Evolutionary conservation across 2,329 filamentous ascomycete species (phyloP), one percentile per base, ranked within the genome.

Genomic region (Eutypa lata): DNA sequence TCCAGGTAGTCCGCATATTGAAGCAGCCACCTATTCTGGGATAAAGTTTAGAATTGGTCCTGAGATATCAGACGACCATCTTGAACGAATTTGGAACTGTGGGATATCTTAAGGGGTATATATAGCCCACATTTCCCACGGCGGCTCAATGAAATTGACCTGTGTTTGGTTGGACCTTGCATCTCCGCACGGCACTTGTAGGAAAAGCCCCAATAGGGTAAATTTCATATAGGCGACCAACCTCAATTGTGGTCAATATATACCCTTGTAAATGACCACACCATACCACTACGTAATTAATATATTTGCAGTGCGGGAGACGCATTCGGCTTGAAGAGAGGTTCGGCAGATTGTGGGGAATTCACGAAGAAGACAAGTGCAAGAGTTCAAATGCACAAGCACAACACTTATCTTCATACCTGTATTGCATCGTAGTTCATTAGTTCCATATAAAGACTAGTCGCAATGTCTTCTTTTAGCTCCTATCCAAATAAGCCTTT

Each of bases 131-230:
- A 61, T 56, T 57, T 59, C 31, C 50, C 51, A 46, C 33, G 50
- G 55, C 61, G 62, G 60, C 60, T 64, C 54, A 65, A 65, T 64
- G 54, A 7, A 50, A 61, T 52, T 46, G 48, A 51, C 54, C 57
- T 64, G 52, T 4, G 40, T 52, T 45, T 53, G 46, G n/a, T n/a
- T n/a, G 45, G 50, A 53, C 52, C 51, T 50, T 56, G 55, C 56
- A 53, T 48, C 62, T 61, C 62, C 60, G 47, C 61, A 61, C 62
- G 62, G 62, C 62, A 65, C 60, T 65, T 65, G 57, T 19, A 55
- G 57, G 47, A 22, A 42, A 53, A 51, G 52, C 55, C 43, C 43
- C 54, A 57, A 57, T 63, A 52, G 61, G 62, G 59, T 54, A 58
- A 49, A 53, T 56, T 56, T 55, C 53, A 61, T 60, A 52, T 58